Percentiles rank a stretch among this genome's conserved stretches.
phyloP scores from a whole-genome alignment of 1,139 yeast species.

The Eremothecium sinecaudum region DNA sequence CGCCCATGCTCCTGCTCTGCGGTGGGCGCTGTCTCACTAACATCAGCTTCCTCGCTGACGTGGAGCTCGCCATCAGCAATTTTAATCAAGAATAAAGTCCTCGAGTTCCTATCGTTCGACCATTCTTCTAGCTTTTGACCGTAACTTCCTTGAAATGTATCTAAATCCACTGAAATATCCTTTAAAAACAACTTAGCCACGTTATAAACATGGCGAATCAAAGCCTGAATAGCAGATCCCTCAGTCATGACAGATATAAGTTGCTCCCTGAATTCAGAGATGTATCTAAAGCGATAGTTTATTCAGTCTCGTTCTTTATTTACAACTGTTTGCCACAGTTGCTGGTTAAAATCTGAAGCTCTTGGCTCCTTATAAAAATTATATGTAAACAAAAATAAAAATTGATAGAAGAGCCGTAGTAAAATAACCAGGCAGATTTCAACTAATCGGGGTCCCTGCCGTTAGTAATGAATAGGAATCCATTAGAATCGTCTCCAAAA shows the following conservation, averaged over 20 bases:
- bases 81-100: constrained; percentile 6
- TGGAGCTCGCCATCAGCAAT: constrained; percentile 1
- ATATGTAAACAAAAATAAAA: too few relatives aligned
- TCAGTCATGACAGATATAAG: too few relatives aligned
- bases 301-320: too few relatives aligned
- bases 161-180: not conserved
- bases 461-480: constrained; percentile 2
- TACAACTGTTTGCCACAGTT: too few relatives aligned
- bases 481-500: constrained; percentile 4
- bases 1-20: constrained; percentile 3
- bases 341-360: too few relatives aligned
- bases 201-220: constrained; percentile 1
- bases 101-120: not conserved
- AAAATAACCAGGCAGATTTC: too few relatives aligned
- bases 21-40: not conserved
- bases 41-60: constrained; percentile 1
- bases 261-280: too few relatives aligned
- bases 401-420: too few relatives aligned
- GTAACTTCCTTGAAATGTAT: not conserved
- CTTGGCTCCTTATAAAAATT: too few relatives aligned
- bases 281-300: too few relatives aligned
- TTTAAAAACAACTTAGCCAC: constrained; percentile 3
- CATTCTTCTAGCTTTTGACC: constrained; percentile 4
- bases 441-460: constrained; percentile 1
- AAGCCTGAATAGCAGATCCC: not conserved